A percentile compares a stretch with the other conserved stretches of the same genome.
phyloP scores from a whole-genome alignment of 305 asterid species.

The Fraxinus angustifolia region DNA sequence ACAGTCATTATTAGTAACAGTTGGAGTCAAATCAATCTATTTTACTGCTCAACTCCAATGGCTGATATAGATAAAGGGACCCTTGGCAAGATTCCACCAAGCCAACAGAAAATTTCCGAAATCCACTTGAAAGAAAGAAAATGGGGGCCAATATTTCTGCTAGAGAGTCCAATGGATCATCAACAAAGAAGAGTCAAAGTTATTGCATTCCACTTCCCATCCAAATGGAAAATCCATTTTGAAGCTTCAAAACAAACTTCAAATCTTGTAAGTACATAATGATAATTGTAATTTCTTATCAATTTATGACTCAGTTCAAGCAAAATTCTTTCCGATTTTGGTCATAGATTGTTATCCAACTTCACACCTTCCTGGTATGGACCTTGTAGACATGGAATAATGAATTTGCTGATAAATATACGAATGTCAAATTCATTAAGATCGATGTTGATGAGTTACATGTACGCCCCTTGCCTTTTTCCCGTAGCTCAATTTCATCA shows the following conservation, averaged over 20 bases:
- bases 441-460: slow-evolving; percentile 62
- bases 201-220: slow-evolving; percentile 50
- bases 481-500: neutral
- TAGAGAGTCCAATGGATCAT: slow-evolving; percentile 15
- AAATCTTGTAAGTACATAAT: slow-evolving; percentile 41
- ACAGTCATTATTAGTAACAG: neutral
- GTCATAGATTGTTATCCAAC: slow-evolving; percentile 50
- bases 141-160: slow-evolving; percentile 45
- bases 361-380: slow-evolving; percentile 78
- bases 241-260: slow-evolving; percentile 47
- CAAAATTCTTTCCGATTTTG: neutral
- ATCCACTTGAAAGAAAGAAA: neutral
- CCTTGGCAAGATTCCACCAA: slow-evolving; percentile 7
- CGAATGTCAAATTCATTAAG: slow-evolving; percentile 64
- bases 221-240: slow-evolving; percentile 53
- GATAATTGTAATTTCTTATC: neutral
- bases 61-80: neutral
- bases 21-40: neutral
- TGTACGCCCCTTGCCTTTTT: slow-evolving; percentile 31
- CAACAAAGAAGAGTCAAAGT: slow-evolving; percentile 36
- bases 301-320: neutral
- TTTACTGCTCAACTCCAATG: neutral
- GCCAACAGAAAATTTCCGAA: slow-evolving; percentile 20
- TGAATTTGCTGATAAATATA: slow-evolving; percentile 49
- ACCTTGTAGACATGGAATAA: slow-evolving; percentile 51